phyloP scores from a whole-genome alignment of 768 basidiomycete genomes.

The Lactarius vividus region DNA sequence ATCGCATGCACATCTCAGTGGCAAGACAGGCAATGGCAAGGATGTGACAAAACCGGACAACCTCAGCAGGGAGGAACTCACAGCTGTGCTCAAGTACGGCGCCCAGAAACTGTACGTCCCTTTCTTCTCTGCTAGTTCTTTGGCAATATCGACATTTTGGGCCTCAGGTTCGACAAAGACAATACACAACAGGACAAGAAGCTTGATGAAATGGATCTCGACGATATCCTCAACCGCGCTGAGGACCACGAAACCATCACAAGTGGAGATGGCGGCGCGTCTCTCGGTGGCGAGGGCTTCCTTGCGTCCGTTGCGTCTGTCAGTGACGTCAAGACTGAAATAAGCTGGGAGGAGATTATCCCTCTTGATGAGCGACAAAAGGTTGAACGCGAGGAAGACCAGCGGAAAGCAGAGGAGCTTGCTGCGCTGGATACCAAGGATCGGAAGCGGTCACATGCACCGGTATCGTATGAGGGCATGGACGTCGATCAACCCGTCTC shows the following conservation, averaged over 20 bases:
- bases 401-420: conserved; percentile 68
- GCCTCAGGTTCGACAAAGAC: conserved; percentile 90
- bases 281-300: conserved; percentile 97
- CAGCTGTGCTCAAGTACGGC: conserved; percentile 97
- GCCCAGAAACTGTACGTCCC: conserved; percentile 88
- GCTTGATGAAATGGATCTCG: conserved; percentile 98
- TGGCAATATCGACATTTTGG: conserved; percentile 25
- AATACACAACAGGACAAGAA: conserved; percentile 90
- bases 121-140: conserved; percentile 14
- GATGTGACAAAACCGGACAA: conserved; percentile 75
- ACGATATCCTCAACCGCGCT: conserved; percentile 94
- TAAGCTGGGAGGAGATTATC: conserved; percentile 99
- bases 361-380: conserved; percentile 87
- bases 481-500: conserved; percentile 74
- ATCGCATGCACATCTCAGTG: conserved; percentile 91
- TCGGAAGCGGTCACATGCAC: conserved; percentile 82
- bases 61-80: conserved; percentile 93
- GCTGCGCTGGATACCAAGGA: conserved; percentile 60
- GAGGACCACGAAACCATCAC: conserved; percentile 96
- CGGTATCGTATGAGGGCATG: conserved; percentile 91
- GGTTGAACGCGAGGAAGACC: conserved; percentile 78
- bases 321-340: conserved; percentile 98
- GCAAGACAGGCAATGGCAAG: conserved; percentile 59
- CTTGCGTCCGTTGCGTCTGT: conserved; percentile 92
- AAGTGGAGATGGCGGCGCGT: conserved; percentile 80